Conservation (phyloP, 352 stramenopile genomes). For the Saprolegnia parasitica region DNA sequence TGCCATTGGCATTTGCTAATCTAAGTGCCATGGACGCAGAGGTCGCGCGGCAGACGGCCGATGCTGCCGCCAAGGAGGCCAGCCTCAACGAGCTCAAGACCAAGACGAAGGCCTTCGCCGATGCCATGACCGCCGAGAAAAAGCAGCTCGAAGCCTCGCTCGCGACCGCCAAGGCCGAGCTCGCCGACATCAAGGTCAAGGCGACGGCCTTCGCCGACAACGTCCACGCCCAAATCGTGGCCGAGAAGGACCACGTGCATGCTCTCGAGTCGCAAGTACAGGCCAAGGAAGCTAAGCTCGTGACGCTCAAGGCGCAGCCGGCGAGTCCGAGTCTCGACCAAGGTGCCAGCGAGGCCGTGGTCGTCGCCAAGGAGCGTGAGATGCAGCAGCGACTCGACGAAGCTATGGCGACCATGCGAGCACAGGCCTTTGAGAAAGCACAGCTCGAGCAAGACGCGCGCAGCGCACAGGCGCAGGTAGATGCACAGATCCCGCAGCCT, state of each 20-base stretch:
- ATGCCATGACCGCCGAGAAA: conserved; percentile 61
- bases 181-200: conserved; percentile 52
- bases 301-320: conserved; percentile 29
- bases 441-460: not conserved
- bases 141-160: conserved; percentile 31
- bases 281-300: conserved; percentile 39
- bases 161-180: conserved; percentile 58
- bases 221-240: conserved; percentile 59
- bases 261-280: conserved; percentile 50
- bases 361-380: not conserved
- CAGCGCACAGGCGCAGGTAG: not conserved
- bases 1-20: no score
- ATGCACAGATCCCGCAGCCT: not conserved
- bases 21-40: conserved; percentile 34
- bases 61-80: conserved; percentile 69
- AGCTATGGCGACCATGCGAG: not conserved
- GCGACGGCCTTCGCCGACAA: conserved; percentile 63
- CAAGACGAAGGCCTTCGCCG: conserved; percentile 80
- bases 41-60: conserved; percentile 47
- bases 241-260: conserved; percentile 51
- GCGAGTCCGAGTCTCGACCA: not conserved
- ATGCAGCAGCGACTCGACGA: not conserved
- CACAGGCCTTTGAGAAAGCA: not conserved
- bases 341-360: not conserved
- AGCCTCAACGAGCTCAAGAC: conserved; percentile 75